Evolutionary conservation across 208 protist species (phyloP).

Genomic region (Trichomonas vaginalis): DNA sequence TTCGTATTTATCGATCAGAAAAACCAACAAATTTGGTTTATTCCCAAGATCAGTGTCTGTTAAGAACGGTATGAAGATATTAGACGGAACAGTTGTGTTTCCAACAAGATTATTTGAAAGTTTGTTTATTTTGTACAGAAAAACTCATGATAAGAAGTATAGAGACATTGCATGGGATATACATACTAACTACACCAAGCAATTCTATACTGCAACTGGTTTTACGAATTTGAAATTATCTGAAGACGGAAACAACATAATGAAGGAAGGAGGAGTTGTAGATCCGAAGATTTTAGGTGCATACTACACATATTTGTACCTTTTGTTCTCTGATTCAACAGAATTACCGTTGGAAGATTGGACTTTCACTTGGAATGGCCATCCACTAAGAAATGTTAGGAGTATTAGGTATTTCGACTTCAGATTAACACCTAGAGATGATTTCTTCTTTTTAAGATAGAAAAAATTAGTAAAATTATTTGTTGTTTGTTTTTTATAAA

Average conservation of each 20-base stretch:
- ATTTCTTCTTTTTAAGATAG: neutral
- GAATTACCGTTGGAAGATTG: neutral
- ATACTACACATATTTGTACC: neutral
- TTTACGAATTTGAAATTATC: neutral
- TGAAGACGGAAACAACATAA: neutral
- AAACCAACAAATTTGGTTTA: neutral
- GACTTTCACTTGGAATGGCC: neutral
- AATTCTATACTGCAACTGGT: neutral
- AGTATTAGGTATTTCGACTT: neutral
- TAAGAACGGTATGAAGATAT: neutral
- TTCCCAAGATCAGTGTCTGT: neutral
- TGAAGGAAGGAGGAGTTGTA: neutral
- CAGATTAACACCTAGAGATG: neutral
- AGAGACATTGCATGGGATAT: neutral
- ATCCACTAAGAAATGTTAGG: neutral
- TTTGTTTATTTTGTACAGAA: neutral
- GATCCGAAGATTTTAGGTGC: neutral
- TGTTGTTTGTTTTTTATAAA: too few species aligned
- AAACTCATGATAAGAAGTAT: neutral
- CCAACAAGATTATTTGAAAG: neutral
- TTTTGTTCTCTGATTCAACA: neutral
- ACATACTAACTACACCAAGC: neutral
- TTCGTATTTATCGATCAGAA: neutral
- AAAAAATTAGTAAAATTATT: too few species aligned
- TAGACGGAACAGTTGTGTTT: neutral